A percentile compares a stretch with the other conserved stretches of the same genome.
Conservation (phyloP, 1,139 yeast species). For the Pneumocystis murina region DNA sequence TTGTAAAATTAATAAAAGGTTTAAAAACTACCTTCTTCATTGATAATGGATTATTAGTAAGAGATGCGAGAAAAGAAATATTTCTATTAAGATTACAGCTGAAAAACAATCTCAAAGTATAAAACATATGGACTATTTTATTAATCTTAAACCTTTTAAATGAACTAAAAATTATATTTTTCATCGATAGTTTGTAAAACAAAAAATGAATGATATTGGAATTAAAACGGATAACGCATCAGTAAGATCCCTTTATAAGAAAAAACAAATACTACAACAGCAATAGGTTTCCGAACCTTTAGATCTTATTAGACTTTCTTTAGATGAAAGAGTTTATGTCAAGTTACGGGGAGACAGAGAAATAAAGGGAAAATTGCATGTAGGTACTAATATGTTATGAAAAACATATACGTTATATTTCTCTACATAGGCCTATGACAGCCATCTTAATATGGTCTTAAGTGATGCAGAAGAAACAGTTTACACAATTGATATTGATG, state of each 20-base stretch:
- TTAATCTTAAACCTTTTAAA: not conserved
- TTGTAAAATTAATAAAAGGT: not conserved
- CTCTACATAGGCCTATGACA: conserved; percentile 7
- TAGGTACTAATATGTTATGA: conserved; percentile 19
- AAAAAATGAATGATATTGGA: not conserved
- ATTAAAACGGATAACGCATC: not conserved
- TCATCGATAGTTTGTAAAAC: not conserved
- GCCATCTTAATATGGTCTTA: conserved; percentile 52
- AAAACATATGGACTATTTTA: not conserved
- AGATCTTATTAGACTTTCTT: conserved; percentile 69
- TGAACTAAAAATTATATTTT: not conserved
- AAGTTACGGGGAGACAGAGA: conserved; percentile 95
- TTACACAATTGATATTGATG: conserved; percentile 37
- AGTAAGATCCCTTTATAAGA: not conserved
- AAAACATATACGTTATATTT: not conserved
- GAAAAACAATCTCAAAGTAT: not conserved
- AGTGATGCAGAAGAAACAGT: conserved; percentile 86
- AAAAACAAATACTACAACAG: not conserved
- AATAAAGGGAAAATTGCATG: conserved; percentile 73
- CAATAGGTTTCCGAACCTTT: conserved; percentile 46
- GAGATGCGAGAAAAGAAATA: conserved; percentile 10
- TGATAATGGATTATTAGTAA: conserved; percentile 19
- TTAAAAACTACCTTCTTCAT: conserved; percentile 23
- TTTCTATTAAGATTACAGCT: not conserved
- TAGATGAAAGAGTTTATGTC: conserved; percentile 77